Percentiles rank a stretch among this genome's conserved stretches.
phyloP scores from a whole-genome alignment of 2,329 filamentous ascomycete genomes.

The Gremmenia infestans region DNA sequence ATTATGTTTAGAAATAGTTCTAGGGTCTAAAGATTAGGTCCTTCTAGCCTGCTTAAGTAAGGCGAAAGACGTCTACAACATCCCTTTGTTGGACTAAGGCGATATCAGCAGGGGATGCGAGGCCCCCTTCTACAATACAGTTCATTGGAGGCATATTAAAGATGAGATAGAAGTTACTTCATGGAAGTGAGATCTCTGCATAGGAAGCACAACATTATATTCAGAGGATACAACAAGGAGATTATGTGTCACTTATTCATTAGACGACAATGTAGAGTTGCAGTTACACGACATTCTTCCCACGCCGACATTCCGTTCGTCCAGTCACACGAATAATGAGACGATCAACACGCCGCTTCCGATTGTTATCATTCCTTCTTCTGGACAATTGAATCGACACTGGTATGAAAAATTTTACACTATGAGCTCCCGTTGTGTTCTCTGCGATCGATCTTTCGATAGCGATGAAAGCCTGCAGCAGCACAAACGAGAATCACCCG shows the following conservation, averaged over 20 bases:
- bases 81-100: too few relatives aligned
- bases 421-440: conserved; percentile 18
- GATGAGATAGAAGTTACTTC: too few relatives aligned
- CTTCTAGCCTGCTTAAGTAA: too few relatives aligned
- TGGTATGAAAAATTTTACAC: conserved; percentile 14
- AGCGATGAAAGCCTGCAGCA: conserved; percentile 14
- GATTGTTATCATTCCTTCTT: conserved; percentile 11
- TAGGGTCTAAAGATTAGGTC: background rate
- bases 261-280: conserved; percentile 4
- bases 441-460: conserved; percentile 20
- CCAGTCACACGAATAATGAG: conserved; percentile 5
- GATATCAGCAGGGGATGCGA: too few relatives aligned
- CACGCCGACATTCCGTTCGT: background rate
- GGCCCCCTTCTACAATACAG: too few relatives aligned
- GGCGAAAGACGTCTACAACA: too few relatives aligned
- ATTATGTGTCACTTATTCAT: conserved; percentile 6
- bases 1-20: background rate
- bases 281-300: conserved; percentile 10
- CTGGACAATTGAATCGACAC: conserved; percentile 15
- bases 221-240: background rate
- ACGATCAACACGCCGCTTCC: conserved; percentile 11
- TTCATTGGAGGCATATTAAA: too few relatives aligned
- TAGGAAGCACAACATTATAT: background rate
- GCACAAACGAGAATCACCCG: conserved; percentile 16
- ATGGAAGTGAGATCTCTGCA: too few relatives aligned